These are phyloP conservation scores for Coniochaeta ligniaria DNA, from an alignment of 2,329 filamentous ascomycete species.

Conservation along the genomic window DNA sequence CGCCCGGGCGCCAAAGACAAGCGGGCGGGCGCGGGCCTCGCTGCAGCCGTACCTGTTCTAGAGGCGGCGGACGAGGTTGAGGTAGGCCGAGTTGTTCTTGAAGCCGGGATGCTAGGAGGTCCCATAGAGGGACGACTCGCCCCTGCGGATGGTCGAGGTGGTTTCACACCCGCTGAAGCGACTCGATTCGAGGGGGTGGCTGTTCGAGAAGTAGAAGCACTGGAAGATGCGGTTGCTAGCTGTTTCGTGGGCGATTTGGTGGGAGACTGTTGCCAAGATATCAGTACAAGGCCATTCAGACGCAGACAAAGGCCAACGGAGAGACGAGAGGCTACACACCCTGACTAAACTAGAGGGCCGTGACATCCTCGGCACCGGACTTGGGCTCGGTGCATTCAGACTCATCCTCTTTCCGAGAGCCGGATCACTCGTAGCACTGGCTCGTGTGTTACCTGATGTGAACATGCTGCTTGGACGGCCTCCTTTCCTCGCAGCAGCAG, in stretches of 20 bases:
- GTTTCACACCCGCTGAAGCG: conserved; percentile 36
- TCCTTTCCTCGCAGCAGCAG: conserved; percentile 13
- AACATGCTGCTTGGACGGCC: conserved; percentile 41
- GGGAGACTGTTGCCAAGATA: conserved; percentile 49
- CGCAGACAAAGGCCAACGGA: background rate
- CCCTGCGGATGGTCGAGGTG: conserved; percentile 45
- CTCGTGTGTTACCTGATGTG: conserved; percentile 28
- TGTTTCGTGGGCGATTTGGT: conserved; percentile 77
- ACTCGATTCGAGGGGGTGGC: conserved; percentile 54
- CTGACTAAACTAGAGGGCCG: conserved; percentile 50
- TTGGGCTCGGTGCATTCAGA: conserved; percentile 65
- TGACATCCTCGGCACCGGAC: conserved; percentile 52
- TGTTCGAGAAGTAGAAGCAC: conserved; percentile 53
- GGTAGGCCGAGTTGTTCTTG: conserved; percentile 34
- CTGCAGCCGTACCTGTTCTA: conserved; percentile 21
- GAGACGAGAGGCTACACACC: conserved; percentile 30
- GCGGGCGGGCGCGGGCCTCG: conserved; percentile 33
- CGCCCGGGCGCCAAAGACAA: conserved; percentile 29
- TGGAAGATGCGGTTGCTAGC: conserved; percentile 41
- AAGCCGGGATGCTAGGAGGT: conserved; percentile 46
- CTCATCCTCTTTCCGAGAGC: conserved; percentile 57
- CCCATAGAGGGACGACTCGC: conserved; percentile 59
- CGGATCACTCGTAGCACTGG: conserved; percentile 41
- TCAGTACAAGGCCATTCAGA: background rate
- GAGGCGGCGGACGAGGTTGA: conserved; percentile 34